phyloP scores from a whole-genome alignment of 148 eudicot species.

The Pouteria glomerata region DNA sequence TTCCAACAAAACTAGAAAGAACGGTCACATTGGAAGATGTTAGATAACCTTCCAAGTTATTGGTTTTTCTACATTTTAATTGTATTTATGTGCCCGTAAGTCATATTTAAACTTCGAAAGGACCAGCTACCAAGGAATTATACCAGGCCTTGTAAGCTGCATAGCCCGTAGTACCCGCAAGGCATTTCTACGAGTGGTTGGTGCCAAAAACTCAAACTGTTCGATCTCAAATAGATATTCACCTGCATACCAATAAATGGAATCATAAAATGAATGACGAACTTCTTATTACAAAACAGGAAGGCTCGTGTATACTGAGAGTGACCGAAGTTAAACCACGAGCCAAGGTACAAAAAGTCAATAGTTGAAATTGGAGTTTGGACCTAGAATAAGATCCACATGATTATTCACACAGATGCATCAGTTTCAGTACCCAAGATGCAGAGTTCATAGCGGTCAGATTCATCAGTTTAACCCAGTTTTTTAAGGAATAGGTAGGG shows the following conservation, averaged over 20 bases:
- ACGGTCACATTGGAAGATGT: slow-evolving; percentile 9
- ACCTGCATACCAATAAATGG: slow-evolving; percentile 37
- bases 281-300: neutral
- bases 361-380: neutral
- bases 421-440: too few relatives aligned
- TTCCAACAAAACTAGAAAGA: slow-evolving; percentile 70
- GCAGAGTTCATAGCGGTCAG: too few relatives aligned
- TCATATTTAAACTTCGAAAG: neutral
- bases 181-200: slow-evolving; percentile 85
- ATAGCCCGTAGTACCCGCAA: slow-evolving; percentile 85
- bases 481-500: too few relatives aligned
- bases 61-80: neutral
- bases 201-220: slow-evolving; percentile 90
- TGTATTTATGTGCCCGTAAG: neutral
- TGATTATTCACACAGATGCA: neutral
- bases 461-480: too few relatives aligned
- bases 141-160: slow-evolving; percentile 96
- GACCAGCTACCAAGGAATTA: neutral
- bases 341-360: neutral
- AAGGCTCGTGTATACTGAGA: neutral
- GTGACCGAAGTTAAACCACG: neutral
- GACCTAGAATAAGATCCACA: neutral
- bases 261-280: neutral
- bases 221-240: slow-evolving; percentile 30
- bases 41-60: slow-evolving; percentile 9